A percentile compares a stretch with the other conserved stretches of the same genome.
These are phyloP conservation scores for Fraxinus latifolia DNA, from an alignment of 305 asterid species.

Conservation along the genomic window DNA sequence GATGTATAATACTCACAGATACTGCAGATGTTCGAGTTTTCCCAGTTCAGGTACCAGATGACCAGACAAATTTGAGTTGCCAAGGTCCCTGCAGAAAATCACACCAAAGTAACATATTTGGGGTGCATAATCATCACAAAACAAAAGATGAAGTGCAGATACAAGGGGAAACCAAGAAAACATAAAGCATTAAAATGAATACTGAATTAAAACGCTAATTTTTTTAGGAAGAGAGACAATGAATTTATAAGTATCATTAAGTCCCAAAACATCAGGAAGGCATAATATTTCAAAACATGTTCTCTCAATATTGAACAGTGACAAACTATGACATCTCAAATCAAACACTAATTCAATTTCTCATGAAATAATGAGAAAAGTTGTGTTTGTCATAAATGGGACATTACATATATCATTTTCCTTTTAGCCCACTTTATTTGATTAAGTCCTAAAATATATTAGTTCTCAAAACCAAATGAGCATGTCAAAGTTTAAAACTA, in stretches of 20 bases:
- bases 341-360: neutral
- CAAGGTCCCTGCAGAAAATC: slow-evolving; percentile 62
- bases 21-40: slow-evolving; percentile 70
- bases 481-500: neutral
- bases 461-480: neutral
- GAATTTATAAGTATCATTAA: neutral
- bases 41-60: slow-evolving; percentile 75
- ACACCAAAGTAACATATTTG: slow-evolving; percentile 11
- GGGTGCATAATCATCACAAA: slow-evolving; percentile 21
- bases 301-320: neutral
- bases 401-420: neutral
- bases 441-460: neutral
- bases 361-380: neutral
- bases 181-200: neutral
- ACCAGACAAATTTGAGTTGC: slow-evolving; percentile 74
- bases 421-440: neutral
- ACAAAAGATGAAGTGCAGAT: neutral
- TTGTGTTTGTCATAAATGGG: neutral
- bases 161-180: neutral
- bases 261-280: neutral
- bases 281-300: neutral
- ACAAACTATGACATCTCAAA: neutral
- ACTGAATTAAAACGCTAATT: neutral
- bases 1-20: slow-evolving; percentile 47
- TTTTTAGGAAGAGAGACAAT: neutral